Evolutionary conservation across 164 flowering plant species (phyloP).

Genomic region (Brasenia schreberi): DNA sequence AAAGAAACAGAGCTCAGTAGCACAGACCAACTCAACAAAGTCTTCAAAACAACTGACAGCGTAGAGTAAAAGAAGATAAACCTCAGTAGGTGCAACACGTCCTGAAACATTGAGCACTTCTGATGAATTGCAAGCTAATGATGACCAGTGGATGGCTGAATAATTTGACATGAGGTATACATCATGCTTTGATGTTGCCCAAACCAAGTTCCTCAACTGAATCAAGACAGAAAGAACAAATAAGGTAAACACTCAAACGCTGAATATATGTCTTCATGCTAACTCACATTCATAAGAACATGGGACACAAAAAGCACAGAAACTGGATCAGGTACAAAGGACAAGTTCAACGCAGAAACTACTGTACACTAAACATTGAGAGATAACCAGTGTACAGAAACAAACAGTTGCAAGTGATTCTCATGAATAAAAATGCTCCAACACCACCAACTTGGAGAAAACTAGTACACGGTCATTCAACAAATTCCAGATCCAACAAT

Average conservation of each 20-base stretch:
- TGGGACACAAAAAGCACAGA: neutral
- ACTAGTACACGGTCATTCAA: no score
- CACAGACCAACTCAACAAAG: neutral
- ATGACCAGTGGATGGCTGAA: constrained; percentile 11
- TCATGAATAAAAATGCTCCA: neutral
- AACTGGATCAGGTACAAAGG: neutral
- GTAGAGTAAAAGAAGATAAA: neutral
- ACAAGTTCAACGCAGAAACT: neutral
- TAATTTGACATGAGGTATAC: constrained; percentile 12
- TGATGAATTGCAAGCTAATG: constrained; percentile 5
- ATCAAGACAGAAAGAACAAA: neutral
- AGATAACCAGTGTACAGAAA: neutral
- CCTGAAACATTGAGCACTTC: constrained; percentile 13
- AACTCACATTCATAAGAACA: neutral
- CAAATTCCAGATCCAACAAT: no score
- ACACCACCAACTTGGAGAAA: neutral
- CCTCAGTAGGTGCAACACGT: constrained; percentile 6
- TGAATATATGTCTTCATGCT: neutral
- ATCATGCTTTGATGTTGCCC: constrained; percentile 13
- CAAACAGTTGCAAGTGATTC: neutral
- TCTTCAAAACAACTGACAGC: neutral
- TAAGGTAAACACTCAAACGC: neutral
- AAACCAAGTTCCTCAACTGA: constrained; percentile 13
- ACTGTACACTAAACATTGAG: no score
- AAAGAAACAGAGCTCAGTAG: neutral